Conservation (phyloP, 805 yeast species). For the Ogataea henricii region DNA sequence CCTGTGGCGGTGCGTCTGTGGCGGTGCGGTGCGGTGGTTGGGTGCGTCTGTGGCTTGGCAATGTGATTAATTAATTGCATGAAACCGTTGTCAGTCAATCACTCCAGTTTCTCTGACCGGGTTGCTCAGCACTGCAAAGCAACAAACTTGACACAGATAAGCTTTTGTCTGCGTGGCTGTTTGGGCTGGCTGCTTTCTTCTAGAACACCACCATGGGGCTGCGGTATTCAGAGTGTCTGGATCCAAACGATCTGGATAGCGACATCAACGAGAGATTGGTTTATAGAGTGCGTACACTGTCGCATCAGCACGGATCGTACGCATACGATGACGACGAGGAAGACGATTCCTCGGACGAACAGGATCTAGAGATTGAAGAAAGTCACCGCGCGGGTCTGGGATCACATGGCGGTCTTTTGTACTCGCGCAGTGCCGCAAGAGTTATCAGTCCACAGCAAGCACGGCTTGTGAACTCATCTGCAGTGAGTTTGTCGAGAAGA, state of each 20-base stretch:
- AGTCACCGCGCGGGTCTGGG: not conserved
- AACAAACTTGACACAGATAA: too few species aligned
- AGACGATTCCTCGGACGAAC: conserved; percentile 4
- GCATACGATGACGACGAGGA: conserved; percentile 19
- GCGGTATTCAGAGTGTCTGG: conserved; percentile 44
- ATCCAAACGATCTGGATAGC: conserved; percentile 28
- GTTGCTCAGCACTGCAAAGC: too few species aligned
- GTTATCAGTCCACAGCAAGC: conserved; percentile 12
- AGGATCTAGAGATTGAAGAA: not conserved
- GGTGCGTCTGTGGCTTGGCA: not conserved
- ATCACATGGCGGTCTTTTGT: conserved; percentile 3
- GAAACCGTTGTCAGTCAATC: not conserved
- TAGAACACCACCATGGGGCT: conserved; percentile 43
- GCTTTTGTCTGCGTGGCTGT: too few species aligned
- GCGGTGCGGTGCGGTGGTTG: not conserved
- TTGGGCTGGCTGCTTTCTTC: not conserved
- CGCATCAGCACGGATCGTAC: conserved; percentile 13
- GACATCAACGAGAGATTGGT: conserved; percentile 15
- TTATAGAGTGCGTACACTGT: conserved; percentile 12
- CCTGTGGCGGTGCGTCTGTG: too few species aligned
- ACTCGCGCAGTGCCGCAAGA: conserved; percentile 13
- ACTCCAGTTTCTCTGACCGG: not conserved
- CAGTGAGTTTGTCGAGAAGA: not conserved
- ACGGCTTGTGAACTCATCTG: conserved; percentile 5
- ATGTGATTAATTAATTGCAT: not conserved